These are phyloP conservation scores for Marvania coccoides DNA, from an alignment of 139 green algal species.

Conservation along the genomic window DNA sequence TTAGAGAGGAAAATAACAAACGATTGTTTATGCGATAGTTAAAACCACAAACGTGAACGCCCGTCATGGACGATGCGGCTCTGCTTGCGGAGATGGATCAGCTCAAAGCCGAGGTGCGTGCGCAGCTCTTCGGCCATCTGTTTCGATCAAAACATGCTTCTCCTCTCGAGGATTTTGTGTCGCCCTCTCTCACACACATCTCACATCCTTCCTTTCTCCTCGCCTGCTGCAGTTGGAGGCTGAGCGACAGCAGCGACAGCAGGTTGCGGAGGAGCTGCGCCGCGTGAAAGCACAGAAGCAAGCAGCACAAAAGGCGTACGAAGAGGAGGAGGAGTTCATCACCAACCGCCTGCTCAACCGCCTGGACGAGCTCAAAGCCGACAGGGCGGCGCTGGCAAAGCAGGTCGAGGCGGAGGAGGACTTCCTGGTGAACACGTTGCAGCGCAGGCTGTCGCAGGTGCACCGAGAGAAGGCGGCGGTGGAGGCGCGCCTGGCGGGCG, in stretches of 20 bases:
- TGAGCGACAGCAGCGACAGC: neutral
- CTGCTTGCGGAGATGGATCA: too few species aligned
- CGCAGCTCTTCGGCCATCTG: too few species aligned
- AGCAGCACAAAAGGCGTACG: neutral
- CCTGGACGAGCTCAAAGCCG: constrained; percentile 63
- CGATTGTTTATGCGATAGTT: too few species aligned
- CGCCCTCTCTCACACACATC: too few species aligned
- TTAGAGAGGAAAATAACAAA: too few species aligned
- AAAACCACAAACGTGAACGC: too few species aligned
- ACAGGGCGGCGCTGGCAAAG: constrained; percentile 58
- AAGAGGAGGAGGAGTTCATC: constrained; percentile 47
- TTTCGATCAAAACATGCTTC: too few species aligned
- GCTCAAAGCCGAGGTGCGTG: too few species aligned
- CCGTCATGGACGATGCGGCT: too few species aligned
- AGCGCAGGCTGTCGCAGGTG: constrained; percentile 63
- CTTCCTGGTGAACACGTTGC: constrained; percentile 73
- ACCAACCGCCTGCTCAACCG: constrained; percentile 76
- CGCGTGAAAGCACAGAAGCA: neutral
- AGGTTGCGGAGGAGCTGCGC: neutral
- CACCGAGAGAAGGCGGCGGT: neutral
- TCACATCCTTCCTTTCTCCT: neutral
- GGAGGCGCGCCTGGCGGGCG: neutral
- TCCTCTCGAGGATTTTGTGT: too few species aligned
- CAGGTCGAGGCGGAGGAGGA: constrained; percentile 74
- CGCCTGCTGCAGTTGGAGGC: neutral